Base-by-base conservation (phyloP, 2,329 filamentous ascomycete species). In the Fusarium albidum region DNA sequence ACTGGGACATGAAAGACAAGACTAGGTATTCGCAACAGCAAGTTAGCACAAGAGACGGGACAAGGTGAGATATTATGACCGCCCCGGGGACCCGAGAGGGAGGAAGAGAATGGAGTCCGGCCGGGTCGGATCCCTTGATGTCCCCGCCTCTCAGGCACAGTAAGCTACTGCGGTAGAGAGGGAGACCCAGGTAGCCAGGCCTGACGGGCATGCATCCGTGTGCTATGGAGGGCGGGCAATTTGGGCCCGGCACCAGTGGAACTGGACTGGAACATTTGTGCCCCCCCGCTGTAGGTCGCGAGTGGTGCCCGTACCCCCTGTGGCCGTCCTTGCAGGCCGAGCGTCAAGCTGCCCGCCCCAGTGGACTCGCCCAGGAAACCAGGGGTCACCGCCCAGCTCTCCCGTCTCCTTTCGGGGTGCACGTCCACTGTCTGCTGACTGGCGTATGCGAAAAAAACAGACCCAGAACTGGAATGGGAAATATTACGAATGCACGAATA, bases 1-100 rank as follows among this genome's bases (percentile, higher is more conserved):
- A 87, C 76, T 88, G 86, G 73, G 90, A 92, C 83, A 96, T 94
- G 76, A 96, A 96, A 67, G 91, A 96, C 66, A 92, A 81, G 51
- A 96, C 92, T 96, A 72, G 61, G 49, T 51, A 55, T 67, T 35
- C 35, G 54, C 34, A 59, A 39, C 43, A 55, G 53, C 26, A 38
- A 49, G 57, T 69, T 67, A 69, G 66, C 52, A 60, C 40, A 47
- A 42, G 37, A 7, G 43, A 59, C 51, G 39, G 63, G 62, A 60
- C 52, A 58, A 62, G 50, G 58, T 60, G 55, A 66, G 64, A 66
- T 66, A 55, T 54, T 66, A 64, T 67, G 64, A 53, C 49, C 46
- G 59, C 35, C 45, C 49, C 33, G 45, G 49, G 46, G 34, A 15
- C 31, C 40, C 34, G 43, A 49, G 49, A 45, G 14, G 46, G 48